Evolutionary conservation across 2,329 filamentous ascomycete species (phyloP).

Genomic region (Teratosphaeria zuluensis): DNA sequence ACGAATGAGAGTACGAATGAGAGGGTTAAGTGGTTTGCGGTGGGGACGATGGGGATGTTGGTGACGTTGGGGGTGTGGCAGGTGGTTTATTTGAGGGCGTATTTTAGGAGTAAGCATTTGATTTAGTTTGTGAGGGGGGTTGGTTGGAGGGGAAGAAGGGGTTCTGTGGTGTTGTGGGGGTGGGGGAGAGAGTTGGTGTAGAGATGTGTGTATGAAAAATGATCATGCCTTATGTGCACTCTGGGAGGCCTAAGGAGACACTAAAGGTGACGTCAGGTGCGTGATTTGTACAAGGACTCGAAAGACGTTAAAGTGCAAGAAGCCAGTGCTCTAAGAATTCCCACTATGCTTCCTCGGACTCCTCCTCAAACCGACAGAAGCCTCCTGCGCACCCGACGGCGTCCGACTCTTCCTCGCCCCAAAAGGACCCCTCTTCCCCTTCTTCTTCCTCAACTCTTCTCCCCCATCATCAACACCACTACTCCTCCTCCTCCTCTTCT

Average conservation of each 20-base stretch:
- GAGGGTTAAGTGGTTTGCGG: slow-evolving; percentile 96
- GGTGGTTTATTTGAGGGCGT: slow-evolving; percentile 92
- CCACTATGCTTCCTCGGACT: not conserved
- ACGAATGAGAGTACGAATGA: slow-evolving; percentile 99
- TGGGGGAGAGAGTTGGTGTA: no score
- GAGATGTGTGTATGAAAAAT: no score
- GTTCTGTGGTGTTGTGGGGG: no score
- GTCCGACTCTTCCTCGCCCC: not conserved
- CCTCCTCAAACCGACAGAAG: not conserved
- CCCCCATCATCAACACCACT: not conserved
- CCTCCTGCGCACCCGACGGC: not conserved
- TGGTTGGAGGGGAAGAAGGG: no score
- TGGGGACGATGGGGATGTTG: slow-evolving; percentile 85
- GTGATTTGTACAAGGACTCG: not conserved
- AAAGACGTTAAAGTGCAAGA: no score
- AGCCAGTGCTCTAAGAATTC: no score
- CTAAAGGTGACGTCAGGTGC: not conserved
- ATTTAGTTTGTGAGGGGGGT: slow-evolving; percentile 28
- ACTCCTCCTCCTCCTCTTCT: no score
- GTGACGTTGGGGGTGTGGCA: slow-evolving; percentile 89
- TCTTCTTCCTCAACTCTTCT: not conserved
- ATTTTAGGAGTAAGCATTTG: slow-evolving; percentile 68
- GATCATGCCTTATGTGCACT: no score
- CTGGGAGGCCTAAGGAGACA: not conserved
- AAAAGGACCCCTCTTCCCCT: not conserved